Evolutionary conservation across 805 yeast genomes (phyloP).

Genomic region (Barnettozyma vustinii): DNA sequence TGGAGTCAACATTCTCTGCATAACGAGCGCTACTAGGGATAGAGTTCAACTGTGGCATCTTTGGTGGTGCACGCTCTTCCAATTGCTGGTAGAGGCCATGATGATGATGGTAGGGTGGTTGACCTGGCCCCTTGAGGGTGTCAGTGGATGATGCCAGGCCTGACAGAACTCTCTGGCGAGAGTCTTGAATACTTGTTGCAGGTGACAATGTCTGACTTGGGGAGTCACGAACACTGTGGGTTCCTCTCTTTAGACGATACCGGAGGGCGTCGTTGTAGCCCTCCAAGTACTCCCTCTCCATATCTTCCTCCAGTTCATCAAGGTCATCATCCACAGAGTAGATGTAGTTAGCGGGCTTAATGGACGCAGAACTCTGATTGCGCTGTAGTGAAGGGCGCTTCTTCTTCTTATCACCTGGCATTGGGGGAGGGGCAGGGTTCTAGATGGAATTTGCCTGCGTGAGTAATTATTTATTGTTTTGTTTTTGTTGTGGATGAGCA

Average conservation of each 20-base stretch:
- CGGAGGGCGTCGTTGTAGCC: constrained; percentile 70
- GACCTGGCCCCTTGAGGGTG: constrained; percentile 11
- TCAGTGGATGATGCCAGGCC: constrained; percentile 20
- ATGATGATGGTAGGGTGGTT: constrained; percentile 12
- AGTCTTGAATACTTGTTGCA: not conserved
- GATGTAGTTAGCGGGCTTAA: constrained; percentile 28
- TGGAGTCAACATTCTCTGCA: not conserved
- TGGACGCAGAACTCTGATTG: constrained; percentile 15
- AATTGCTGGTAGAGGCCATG: constrained; percentile 8
- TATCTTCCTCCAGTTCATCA: constrained; percentile 59
- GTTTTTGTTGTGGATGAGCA: not conserved
- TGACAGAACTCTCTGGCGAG: not conserved
- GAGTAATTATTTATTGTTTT: too few species aligned
- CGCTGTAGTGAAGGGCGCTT: constrained; percentile 20
- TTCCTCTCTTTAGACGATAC: constrained; percentile 34
- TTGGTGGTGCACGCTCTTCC: not conserved
- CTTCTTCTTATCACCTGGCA: constrained; percentile 12
- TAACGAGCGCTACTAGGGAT: constrained; percentile 13
- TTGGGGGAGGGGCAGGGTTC: not conserved
- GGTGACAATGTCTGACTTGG: constrained; percentile 3
- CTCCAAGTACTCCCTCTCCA: constrained; percentile 57
- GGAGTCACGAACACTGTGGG: constrained; percentile 17
- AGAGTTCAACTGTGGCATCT: constrained; percentile 5
- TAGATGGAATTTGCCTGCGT: not conserved
- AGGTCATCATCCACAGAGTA: constrained; percentile 83